Base-by-base conservation (phyloP, 257 asterid species). In the Nicotiana noctiflora region DNA sequence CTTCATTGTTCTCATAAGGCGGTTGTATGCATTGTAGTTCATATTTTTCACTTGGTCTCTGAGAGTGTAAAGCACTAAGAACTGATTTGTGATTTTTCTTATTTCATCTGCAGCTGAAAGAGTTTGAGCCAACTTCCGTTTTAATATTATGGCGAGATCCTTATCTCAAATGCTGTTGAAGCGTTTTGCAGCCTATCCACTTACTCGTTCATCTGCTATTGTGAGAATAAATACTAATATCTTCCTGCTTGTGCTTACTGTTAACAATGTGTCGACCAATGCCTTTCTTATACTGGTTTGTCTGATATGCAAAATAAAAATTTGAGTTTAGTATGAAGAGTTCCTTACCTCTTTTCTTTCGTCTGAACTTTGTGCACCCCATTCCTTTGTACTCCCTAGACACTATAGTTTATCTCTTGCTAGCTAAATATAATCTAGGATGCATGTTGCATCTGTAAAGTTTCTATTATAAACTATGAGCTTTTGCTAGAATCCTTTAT, bases 71-170 rank as follows among this genome's bases (percentile, higher is more conserved):
- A 72, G 60, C 40, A 21, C 37, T 72, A 21, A 46, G 77, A 72
- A 72, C 60, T 72, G 37, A 72, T 72, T 37, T 46, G 59, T 40
- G 12, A 12, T n/a, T 19, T 21, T 44, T 72, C 60, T 46, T 46
- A 44, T 46, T 13, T 46, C 49, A 44, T 8, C 18, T 79, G 64
- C 82, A 79, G 76, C 75, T 25, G 55, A 40, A 62, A 51, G 61
- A 15, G 64, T 59, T 18, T 55, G 60, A 53, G 27, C 34, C 53
- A 79, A 74, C 9, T 8, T 55, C 9, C 3, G 32, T 62, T 64
- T 57, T n/a, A 49, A 40, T 60, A 56, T 34, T 75, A 94, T 95
- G 99, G 94, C 91, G 23, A 89, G 93, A 83, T 89, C 89, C 12
- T 83, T 93, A 88, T 90, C 97, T 76, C 84, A 81, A 79, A 75